Evolutionary conservation across 2,329 filamentous ascomycete species (phyloP), one percentile per base, ranked within the genome.

Genomic region (Colletotrichum sp.): DNA sequence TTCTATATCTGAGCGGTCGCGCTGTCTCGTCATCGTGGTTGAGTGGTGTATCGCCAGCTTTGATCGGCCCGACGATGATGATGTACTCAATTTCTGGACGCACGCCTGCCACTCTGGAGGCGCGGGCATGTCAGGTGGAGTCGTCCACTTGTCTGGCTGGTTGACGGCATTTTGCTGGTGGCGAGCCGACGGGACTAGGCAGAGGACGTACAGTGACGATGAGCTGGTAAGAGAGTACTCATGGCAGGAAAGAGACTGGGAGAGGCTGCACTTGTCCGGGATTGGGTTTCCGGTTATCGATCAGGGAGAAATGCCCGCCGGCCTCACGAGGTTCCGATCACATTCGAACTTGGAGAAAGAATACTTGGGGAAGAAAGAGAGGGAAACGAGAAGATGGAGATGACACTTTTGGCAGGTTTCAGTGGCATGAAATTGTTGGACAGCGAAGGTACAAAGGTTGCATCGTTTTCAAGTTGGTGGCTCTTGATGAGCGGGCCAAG

Each of bases 1-100:
- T n/a, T 48, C 43, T 13, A 36, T 21, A 10, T 24, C 16, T 7
- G 32, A 43, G 9, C 59, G 65, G 52, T 24, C 32, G 3, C n/a
- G 55, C n/a, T 55, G 70, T 13, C 21, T 72, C 34, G 48, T 21
- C 36, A 72, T 73, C 30, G 59, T 78, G 8, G 32, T 77, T 14
- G 66, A 71, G 52, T 73, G 76, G 43, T 78, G 75, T 28, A 28
- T 73, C 28, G 75, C 71, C 12, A 75, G 75, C 14, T 78, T 76
- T 59, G 73, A 78, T 28, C 55, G 24, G n/a, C 73, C 77, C 7
- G 56, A 32, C 9, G 56, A 61, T 18, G 59, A 8, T 18, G 32
- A 62, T 32, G n/a, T 38, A 16, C n/a, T n/a, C 30, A n/a, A 62
- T n/a, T 62, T 62, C n/a, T 62, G 59, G 32, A 26, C 14, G 12